These are phyloP conservation scores for Pestalotiopsis sp. DNA, from an alignment of 2,329 filamentous ascomycete genomes.

Conservation along the genomic window DNA sequence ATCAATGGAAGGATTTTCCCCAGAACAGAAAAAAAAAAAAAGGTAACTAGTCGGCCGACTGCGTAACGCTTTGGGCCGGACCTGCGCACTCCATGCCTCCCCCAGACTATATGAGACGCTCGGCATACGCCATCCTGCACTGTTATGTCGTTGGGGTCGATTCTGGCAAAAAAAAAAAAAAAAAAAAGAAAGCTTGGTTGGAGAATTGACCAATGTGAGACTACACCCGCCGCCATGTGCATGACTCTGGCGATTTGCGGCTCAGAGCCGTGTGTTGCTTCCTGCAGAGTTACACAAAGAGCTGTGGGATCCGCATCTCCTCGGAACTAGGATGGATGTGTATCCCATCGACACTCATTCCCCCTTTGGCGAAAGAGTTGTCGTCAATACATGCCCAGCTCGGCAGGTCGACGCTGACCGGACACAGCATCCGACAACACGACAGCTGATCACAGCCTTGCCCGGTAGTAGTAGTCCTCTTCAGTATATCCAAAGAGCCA, in stretches of 20 bases:
- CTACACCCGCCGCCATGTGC: not conserved
- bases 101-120: not conserved
- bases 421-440: not conserved
- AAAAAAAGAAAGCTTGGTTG: not conserved
- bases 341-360: not conserved
- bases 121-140: slow-evolving; percentile 6
- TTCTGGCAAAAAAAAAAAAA: not conserved
- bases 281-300: slow-evolving; percentile 1
- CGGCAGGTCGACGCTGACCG: not conserved
- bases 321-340: slow-evolving; percentile 2
- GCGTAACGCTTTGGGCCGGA: not conserved
- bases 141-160: not conserved
- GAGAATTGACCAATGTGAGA: not conserved
- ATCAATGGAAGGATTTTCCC: not conserved
- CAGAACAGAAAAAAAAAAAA: not conserved
- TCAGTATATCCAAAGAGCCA: not conserved
- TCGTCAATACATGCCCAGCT: not conserved
- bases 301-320: slow-evolving; percentile 5
- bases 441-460: not conserved
- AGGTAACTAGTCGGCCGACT: not conserved
- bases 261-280: not conserved
- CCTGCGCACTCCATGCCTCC: not conserved
- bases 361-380: not conserved
- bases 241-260: not conserved
- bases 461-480: not conserved